Conservation (phyloP, 2,329 filamentous ascomycete species). For the Alternaria consortialis region DNA sequence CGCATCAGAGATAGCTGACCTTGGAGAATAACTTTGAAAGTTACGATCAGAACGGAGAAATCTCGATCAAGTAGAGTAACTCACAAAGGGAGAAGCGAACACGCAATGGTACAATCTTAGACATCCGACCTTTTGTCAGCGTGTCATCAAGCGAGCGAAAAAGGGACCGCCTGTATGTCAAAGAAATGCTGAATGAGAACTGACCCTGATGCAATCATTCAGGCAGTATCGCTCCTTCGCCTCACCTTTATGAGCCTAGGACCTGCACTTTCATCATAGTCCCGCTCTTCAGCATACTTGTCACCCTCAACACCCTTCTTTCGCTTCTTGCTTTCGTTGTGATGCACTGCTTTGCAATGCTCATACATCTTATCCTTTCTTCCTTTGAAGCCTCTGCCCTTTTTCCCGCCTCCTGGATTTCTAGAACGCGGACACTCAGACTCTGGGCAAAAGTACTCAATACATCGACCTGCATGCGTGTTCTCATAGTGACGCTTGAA, state of each 20-base stretch:
- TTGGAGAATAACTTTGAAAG: not conserved
- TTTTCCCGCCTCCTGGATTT: conserved; percentile 21
- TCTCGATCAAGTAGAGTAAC: not conserved
- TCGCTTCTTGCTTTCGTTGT: conserved; percentile 16
- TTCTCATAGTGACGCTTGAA: conserved; percentile 41
- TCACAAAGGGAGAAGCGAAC: not conserved
- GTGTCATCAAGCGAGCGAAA: too few relatives aligned
- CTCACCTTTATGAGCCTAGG: not conserved
- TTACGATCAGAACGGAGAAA: not conserved
- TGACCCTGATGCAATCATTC: not conserved
- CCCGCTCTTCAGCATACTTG: not conserved
- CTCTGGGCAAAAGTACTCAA: conserved; percentile 36
- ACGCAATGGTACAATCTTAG: too few relatives aligned
- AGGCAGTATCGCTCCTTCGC: not conserved
- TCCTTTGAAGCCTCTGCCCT: conserved; percentile 37
- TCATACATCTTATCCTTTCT: conserved; percentile 46
- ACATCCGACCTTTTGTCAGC: too few relatives aligned
- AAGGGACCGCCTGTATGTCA: not conserved
- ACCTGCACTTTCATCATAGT: not conserved
- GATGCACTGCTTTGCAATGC: conserved; percentile 38
- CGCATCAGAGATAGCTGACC: too few relatives aligned
- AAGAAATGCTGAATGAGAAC: too few relatives aligned
- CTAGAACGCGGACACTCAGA: conserved; percentile 32
- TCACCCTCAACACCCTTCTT: not conserved
- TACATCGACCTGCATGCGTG: conserved; percentile 21